Conservation (phyloP, 345 rosid species). For the Linum usitatissimum region DNA sequence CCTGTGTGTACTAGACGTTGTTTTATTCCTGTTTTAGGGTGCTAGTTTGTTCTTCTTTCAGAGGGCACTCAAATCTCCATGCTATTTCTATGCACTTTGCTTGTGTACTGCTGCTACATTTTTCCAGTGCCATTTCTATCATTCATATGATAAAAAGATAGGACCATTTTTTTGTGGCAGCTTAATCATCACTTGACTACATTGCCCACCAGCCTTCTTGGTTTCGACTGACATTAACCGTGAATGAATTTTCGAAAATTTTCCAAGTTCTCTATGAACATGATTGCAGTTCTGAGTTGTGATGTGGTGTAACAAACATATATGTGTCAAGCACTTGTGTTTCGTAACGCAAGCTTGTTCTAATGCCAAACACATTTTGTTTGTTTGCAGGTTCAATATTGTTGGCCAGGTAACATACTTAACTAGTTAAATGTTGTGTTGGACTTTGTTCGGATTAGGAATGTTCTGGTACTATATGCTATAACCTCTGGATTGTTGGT, state of each 20-base stretch:
- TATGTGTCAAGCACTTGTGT: neutral
- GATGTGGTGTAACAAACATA: too few species aligned
- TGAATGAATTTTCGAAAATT: too few species aligned
- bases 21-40: neutral
- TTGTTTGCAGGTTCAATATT: conserved; percentile 78
- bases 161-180: too few species aligned
- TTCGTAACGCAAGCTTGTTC: conserved; percentile 9
- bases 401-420: conserved; percentile 64
- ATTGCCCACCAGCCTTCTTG: too few species aligned
- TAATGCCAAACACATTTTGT: conserved; percentile 11
- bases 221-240: too few species aligned
- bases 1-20: neutral
- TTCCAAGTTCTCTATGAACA: too few species aligned
- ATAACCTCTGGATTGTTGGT: conserved; percentile 11
- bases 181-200: too few species aligned
- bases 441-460: conserved; percentile 8
- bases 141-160: too few species aligned
- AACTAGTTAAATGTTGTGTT: neutral
- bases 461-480: conserved; percentile 1
- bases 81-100: too few species aligned
- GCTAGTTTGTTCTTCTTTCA: neutral
- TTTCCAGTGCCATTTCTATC: too few species aligned
- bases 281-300: too few species aligned
- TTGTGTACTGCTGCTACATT: too few species aligned
- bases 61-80: neutral